Base-by-base conservation (phyloP, 176 grass and related monocot species). In the Carex kokanica region DNA sequence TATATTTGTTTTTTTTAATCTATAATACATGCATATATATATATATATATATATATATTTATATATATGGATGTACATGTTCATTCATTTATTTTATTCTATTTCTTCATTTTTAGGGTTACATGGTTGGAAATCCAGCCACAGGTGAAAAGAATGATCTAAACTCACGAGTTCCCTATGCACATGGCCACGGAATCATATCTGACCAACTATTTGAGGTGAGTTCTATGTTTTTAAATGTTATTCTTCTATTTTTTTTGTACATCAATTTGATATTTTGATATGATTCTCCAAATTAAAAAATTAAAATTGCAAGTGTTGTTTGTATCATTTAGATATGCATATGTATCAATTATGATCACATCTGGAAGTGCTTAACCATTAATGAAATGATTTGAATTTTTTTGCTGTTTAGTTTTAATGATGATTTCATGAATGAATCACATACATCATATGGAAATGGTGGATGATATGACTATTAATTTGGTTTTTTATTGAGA, bases 161-260 rank as follows among this genome's bases (percentile, higher is more conserved):
- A 4, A 66, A 2, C 3, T 73, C 85, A n/a, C 79, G 0, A 83
- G 85, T 92, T 29, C 90, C 90, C 0, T 89, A 5, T 85, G 90
- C 90, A 32, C 90, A 87, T 2, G 90, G 90, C 38, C 6, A 87
- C 8, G 85, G 87, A 16, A 83, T 92, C 23, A 92, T 92, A 79
- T 92, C 87, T 27, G 82, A 92, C 56, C 87, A 92, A 78, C 6
- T 92, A 12, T 92, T 87, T n/a, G 87, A 89, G 87, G 87, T 92
- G 77, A 80, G 60, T 43, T 58, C n/a, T 23, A 17, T 38, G 45
- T 83, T 12, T 31, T 31, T 55, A 16, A 77, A 77, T 14, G 47
- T 55, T 55, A 31, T 77, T 77, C 23, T 54, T 7, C 47, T 77
- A 74, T 24, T 14, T 25, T 15, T 47, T 34, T 29, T 4, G 32